Conservation (phyloP, 805 yeast species). For the Pichia cabralensis region DNA sequence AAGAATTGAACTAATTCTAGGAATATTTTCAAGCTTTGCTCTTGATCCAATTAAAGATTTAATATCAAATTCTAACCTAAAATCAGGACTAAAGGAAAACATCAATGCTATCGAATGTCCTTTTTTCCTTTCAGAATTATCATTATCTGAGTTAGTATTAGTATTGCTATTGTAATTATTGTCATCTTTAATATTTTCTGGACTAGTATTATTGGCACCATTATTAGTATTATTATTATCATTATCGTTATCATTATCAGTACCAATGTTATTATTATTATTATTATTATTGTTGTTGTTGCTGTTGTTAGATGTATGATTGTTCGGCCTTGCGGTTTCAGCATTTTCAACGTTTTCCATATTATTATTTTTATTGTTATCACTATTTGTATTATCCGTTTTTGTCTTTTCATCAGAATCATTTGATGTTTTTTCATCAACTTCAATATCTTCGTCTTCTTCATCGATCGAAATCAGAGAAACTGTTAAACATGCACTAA, state of each 20-base stretch:
- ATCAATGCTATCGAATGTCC: constrained; percentile 51
- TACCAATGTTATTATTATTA: background rate
- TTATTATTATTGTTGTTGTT: too few species aligned
- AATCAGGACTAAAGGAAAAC: constrained; percentile 88
- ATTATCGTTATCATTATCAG: background rate
- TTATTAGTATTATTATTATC: background rate
- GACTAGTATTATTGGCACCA: background rate
- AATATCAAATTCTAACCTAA: constrained; percentile 79
- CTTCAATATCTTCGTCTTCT: constrained; percentile 15
- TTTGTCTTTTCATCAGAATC: background rate
- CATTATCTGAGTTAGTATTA: background rate
- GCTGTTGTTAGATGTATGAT: too few species aligned
- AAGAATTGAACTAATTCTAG: constrained; percentile 76
- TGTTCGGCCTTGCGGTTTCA: too few species aligned
- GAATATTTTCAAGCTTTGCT: constrained; percentile 85
- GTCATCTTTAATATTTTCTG: background rate
- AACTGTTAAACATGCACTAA: constrained; percentile 82
- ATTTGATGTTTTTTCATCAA: constrained; percentile 8
- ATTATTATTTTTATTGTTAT: too few species aligned
- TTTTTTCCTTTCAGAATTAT: constrained; percentile 1
- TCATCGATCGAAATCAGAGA: constrained; percentile 41
- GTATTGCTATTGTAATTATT: constrained; percentile 4
- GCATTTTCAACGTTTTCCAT: too few species aligned
- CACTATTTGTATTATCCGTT: too few species aligned
- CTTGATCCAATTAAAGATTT: constrained; percentile 86